phyloP scores from a whole-genome alignment of 768 basidiomycete genomes.

The Epithele typhae region DNA sequence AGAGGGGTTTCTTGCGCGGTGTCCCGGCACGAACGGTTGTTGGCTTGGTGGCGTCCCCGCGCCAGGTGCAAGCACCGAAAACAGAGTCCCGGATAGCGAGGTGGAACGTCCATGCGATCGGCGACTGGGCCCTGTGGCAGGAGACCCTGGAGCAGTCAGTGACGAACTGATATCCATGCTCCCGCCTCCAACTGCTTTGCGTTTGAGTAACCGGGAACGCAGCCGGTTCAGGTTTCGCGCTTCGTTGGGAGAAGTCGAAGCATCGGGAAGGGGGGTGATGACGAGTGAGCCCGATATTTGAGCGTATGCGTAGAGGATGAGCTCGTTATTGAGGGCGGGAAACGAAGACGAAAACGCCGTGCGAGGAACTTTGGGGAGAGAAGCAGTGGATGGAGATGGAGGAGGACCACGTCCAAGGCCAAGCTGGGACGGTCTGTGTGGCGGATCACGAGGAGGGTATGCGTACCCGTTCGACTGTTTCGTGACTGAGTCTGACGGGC shows the following conservation, averaged over 20 bases:
- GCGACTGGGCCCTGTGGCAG: neutral
- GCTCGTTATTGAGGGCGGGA: conserved; percentile 50
- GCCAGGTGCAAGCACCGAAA: conserved; percentile 29
- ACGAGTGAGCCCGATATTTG: conserved; percentile 69
- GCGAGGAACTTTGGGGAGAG: conserved; percentile 23
- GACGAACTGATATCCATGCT: conserved; percentile 74
- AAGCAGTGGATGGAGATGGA: conserved; percentile 14
- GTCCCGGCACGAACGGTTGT: conserved; percentile 16
- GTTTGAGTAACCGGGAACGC: conserved; percentile 46
- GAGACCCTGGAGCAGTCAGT: conserved; percentile 18
- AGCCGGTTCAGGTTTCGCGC: conserved; percentile 40
- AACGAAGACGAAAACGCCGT: conserved; percentile 41
- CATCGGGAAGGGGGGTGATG: conserved; percentile 45
- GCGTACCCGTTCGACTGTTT: conserved; percentile 29
- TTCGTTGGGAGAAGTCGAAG: conserved; percentile 41
- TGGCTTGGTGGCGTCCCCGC: conserved; percentile 7
- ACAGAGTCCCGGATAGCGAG: conserved; percentile 47
- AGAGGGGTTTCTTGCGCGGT: conserved; percentile 22
- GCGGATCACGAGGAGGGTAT: conserved; percentile 27
- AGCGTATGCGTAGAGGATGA: conserved; percentile 82
- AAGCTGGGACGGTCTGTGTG: conserved; percentile 34
- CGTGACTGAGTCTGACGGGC: neutral
- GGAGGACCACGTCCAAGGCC: conserved; percentile 45
- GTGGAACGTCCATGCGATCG: conserved; percentile 42
- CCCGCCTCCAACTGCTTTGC: conserved; percentile 58